phyloP scores from a whole-genome alignment of 257 asterid genomes.

The Paulownia fortunei region DNA sequence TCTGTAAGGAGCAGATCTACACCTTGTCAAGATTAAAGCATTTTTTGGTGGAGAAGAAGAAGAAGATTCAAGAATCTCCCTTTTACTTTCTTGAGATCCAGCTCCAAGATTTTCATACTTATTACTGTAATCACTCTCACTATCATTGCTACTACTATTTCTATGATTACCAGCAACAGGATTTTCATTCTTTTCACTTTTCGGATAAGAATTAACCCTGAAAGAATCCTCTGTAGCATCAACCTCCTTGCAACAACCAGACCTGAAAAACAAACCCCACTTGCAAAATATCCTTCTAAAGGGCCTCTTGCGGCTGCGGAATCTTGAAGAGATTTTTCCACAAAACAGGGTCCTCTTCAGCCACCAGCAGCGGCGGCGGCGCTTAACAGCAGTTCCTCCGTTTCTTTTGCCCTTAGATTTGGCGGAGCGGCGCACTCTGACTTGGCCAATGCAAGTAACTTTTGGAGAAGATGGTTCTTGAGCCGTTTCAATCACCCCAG shows the following conservation, averaged over 20 bases:
- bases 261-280: slow-evolving; percentile 50
- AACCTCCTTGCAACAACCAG: slow-evolving; percentile 53
- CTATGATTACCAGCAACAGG: not conserved
- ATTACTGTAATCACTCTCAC: slow-evolving; percentile 21
- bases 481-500: slow-evolving; percentile 35
- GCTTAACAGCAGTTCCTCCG: slow-evolving; percentile 13
- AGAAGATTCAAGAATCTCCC: slow-evolving; percentile 40
- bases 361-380: slow-evolving; percentile 53
- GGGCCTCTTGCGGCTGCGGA: slow-evolving; percentile 26
- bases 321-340: slow-evolving; percentile 23
- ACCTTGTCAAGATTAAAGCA: slow-evolving; percentile 76
- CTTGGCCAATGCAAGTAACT: slow-evolving; percentile 94
- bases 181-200: slow-evolving; percentile 18
- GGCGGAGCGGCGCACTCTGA: slow-evolving; percentile 64
- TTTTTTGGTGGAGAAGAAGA: slow-evolving; percentile 57
- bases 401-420: slow-evolving; percentile 35
- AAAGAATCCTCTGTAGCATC: slow-evolving; percentile 48
- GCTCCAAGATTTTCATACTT: not conserved
- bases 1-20: slow-evolving; percentile 98
- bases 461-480: slow-evolving; percentile 89
- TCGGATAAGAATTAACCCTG: slow-evolving; percentile 36
- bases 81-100: slow-evolving; percentile 32
- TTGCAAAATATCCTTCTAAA: slow-evolving; percentile 37
- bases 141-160: slow-evolving; percentile 24
- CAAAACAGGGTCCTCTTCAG: slow-evolving; percentile 30